phyloP scores from a whole-genome alignment of 345 rosid genomes.

The Eucalyptus regnans region DNA sequence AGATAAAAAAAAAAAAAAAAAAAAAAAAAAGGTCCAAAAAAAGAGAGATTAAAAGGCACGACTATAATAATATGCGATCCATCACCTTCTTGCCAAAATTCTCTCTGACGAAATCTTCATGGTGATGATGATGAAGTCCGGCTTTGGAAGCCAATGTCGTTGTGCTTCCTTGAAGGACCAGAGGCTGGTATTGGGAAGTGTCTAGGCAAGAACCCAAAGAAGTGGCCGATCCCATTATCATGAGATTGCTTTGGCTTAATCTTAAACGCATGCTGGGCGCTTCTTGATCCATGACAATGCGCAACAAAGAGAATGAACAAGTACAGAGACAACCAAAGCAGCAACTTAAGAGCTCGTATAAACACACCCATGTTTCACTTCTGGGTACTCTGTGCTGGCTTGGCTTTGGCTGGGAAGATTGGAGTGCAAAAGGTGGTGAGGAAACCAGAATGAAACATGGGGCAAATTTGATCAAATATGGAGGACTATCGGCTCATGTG shows the following conservation, averaged over 20 bases:
- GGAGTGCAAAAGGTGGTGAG: background rate
- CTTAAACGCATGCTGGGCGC: background rate
- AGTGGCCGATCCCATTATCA: conserved; percentile 20
- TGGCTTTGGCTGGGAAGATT: background rate
- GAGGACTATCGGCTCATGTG: background rate
- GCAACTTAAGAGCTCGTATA: background rate
- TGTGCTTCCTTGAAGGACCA: conserved; percentile 90
- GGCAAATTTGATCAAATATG: background rate
- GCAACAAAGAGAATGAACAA: background rate
- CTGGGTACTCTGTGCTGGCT: background rate
- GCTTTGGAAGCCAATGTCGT: conserved; percentile 62
- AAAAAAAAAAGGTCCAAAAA: background rate
- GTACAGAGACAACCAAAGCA: background rate
- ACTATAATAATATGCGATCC: background rate
- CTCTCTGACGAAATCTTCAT: background rate
- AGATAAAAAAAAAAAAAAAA: background rate
- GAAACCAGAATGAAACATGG: background rate
- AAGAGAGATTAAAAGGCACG: background rate
- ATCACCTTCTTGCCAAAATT: background rate
- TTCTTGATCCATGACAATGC: background rate
- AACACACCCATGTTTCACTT: background rate
- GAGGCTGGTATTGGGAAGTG: conserved; percentile 80
- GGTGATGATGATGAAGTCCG: conserved; percentile 39
- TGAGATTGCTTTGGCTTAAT: background rate
- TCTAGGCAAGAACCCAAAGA: conserved; percentile 68